These are phyloP conservation scores for Plectosphaerella plurivora DNA, from an alignment of 2,329 filamentous ascomycete species.

Conservation along the genomic window DNA sequence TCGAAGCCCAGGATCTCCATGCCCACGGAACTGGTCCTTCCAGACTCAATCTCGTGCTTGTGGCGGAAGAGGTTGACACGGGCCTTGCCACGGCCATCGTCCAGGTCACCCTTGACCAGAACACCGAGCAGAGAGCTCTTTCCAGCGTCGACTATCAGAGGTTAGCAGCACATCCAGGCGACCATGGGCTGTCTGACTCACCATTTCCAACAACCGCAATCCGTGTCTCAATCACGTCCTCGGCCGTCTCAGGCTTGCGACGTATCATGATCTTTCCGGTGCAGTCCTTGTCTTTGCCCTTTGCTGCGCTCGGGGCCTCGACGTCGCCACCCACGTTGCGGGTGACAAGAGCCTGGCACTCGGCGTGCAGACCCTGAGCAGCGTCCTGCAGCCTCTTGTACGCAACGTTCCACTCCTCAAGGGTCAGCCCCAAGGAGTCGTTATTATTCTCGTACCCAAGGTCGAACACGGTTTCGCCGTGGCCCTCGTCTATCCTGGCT, in stretches of 20 bases:
- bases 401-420: constrained; percentile 71
- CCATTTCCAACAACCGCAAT: constrained; percentile 96
- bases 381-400: constrained; percentile 61
- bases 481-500: constrained; percentile 71
- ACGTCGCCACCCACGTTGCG: constrained; percentile 78
- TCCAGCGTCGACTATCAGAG: constrained; percentile 72
- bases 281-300: constrained; percentile 65
- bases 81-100: constrained; percentile 90
- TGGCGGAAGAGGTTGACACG: constrained; percentile 95
- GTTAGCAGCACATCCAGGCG: neutral
- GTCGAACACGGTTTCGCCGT: constrained; percentile 88
- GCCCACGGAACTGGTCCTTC: constrained; percentile 90
- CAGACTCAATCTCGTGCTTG: constrained; percentile 96
- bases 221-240: constrained; percentile 90
- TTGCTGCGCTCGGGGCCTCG: constrained; percentile 60
- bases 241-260: constrained; percentile 65
- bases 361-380: constrained; percentile 61
- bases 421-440: constrained; percentile 73
- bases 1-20: constrained; percentile 99
- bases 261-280: constrained; percentile 86
- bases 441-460: constrained; percentile 87
- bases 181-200: constrained; percentile 23
- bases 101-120: constrained; percentile 88
- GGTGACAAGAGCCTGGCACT: constrained; percentile 82
- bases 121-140: constrained; percentile 97